Base-by-base conservation (phyloP, 2,329 filamentous ascomycete genomes). In the Cercospora brassicicola region DNA sequence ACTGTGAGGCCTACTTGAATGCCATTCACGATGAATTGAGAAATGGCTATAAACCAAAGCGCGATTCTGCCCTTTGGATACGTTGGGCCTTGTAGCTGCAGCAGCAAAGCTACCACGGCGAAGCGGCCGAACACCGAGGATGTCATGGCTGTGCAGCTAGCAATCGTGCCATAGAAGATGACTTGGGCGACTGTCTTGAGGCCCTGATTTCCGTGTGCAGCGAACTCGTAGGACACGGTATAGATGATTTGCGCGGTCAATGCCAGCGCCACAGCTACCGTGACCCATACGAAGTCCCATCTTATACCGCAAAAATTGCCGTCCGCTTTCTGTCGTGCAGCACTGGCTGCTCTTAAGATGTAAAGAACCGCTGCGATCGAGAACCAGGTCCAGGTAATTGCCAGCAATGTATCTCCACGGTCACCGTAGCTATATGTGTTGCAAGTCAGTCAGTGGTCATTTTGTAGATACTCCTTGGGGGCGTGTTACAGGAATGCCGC, bases 341-440 rank as follows among this genome's bases (percentile, higher is more conserved):
- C 65, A 48, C 62, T 63, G 39, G 55, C 39, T 30, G 67, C 67
- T 57, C 69, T 39, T 9, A 69, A 28, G 7, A 62, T 18, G 20
- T 65, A 69, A 31, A 69, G 57, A 26, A 66, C 53, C 10, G 62
- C 61, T 15, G 59, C 69, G 18, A 71, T 61, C 23, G 28, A 36
- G 23, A 48, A 20, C 69, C 69, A 71, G 3, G 67, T 64, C 69
- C 69, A 71, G 11, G 67, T 71, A 4, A 71, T 53, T 20, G 53
- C 62, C n/a, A 69, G 62, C 11, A 71, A 30, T 11, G 33, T 18
- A 13, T 57, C 31, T 15, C 64, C 67, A 28, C 61, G 61, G 9
- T 56, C 30, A 39, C 68, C 66, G 48, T 70, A 65, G 23, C 53
- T 56, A 31, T n/a, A 56, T 31, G 15, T 2, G 45, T 51, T 10